Percentiles rank a stretch among this genome's conserved stretches.
Evolutionary conservation across 305 asterid genomes (phyloP).

Genomic region (Petunia hybrid): DNA sequence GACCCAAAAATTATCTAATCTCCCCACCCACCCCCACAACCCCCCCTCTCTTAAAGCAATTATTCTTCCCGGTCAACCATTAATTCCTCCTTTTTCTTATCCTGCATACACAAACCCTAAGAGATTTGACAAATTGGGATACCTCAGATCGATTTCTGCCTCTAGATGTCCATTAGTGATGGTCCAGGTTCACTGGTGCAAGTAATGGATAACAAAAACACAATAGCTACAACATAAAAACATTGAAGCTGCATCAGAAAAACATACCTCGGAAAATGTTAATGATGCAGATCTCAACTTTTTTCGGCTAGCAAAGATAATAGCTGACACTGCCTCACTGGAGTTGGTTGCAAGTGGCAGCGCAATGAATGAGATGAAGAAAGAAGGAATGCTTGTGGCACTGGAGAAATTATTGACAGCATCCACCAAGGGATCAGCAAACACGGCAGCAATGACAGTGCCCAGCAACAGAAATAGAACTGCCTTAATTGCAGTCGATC

Average conservation of each 20-base stretch:
- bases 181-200: neutral
- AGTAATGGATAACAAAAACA: neutral
- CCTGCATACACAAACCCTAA: neutral
- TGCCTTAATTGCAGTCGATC: conserved; percentile 64
- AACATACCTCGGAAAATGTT: conserved; percentile 90
- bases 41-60: no score
- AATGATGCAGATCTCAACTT: conserved; percentile 79
- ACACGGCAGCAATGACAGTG: conserved; percentile 81
- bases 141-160: neutral
- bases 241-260: conserved; percentile 4
- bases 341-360: conserved; percentile 96
- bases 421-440: conserved; percentile 95
- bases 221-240: neutral
- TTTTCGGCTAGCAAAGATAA: conserved; percentile 83
- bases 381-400: conserved; percentile 89
- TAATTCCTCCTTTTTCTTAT: neutral
- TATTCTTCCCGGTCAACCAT: neutral
- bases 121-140: conserved; percentile 1
- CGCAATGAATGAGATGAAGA: conserved; percentile 87
- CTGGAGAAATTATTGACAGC: conserved; percentile 82
- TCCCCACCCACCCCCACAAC: no score
- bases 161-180: neutral
- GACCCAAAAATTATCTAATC: no score
- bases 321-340: conserved; percentile 93
- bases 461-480: conserved; percentile 73